Base-by-base conservation (phyloP, 2,329 filamentous ascomycete genomes). In the Botryotinia convoluta region DNA sequence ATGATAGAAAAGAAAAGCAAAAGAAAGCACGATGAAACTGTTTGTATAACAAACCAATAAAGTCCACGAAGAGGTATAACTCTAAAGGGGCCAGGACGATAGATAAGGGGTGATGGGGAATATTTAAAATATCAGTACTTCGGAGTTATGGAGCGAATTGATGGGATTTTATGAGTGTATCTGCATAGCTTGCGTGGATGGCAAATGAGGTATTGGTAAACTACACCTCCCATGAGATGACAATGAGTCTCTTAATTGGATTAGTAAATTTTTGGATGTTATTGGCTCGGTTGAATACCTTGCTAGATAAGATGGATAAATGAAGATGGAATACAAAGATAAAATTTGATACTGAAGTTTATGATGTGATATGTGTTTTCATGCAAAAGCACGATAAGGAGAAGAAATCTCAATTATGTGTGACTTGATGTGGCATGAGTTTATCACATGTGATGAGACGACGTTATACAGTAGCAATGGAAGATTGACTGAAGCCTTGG, bases 121-220 rank as follows among this genome's bases (percentile, higher is more conserved):
- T 37, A n/a, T 26, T 69, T 29, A 18, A 57, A 42, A 9, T 44
- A 26, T 44, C 29, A 42, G 16, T 69, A 69, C n/a, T 42, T 44
- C 10, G 61, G 65, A 69, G 65, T 69, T 44, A 22, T 32, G 48
- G 65, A 26, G 20, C 20, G 26, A 48, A 22, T 42, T 32, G 65
- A 57, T 68, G 37, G 65, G 16, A 51, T 29, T 54, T 20, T 10
- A 42, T 57, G 48, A 10, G 18, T 32, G 22, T 57, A 32, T 22
- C 22, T 68, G 65, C 65, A 68, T 57, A 68, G 65, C 48, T 68
- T 68, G 65, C 65, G 37, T 32, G 35, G 65, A 26, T 8, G 35
- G 29, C 32, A n/a, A 12, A 67, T 26, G 10, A 32, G 37, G 37
- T 22, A 18, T 59, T 51, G 48, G 26, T 65, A 48, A 32, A 65